Evolutionary conservation across 306 rosid genomes (phyloP).

Genomic region (Hippophae gyantsensis): DNA sequence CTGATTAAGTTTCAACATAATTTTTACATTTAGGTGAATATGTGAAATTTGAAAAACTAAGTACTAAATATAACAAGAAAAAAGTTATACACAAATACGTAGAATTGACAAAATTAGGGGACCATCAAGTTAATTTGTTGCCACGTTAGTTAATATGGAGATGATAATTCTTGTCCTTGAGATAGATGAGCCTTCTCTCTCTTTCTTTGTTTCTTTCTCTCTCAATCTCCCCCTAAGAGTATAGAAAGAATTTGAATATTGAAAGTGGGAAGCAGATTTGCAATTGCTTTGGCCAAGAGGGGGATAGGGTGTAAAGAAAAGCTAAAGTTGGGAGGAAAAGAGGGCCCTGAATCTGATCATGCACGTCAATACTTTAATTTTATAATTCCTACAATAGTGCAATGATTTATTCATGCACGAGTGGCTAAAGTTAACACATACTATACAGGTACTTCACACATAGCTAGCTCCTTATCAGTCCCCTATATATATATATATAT

Average conservation of each 20-base stretch:
- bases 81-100: too few species aligned
- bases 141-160: too few species aligned
- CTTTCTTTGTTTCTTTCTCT: background rate
- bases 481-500: constrained; percentile 1
- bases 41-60: too few species aligned
- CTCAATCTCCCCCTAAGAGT: background rate
- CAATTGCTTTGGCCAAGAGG: constrained; percentile 12
- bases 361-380: constrained; percentile 16
- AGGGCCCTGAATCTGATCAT: constrained; percentile 20
- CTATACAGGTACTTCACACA: background rate
- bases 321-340: constrained; percentile 22
- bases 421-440: background rate
- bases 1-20: too few species aligned
- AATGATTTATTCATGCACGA: constrained; percentile 20
- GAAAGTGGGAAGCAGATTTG: constrained; percentile 20
- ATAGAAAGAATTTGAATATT: background rate
- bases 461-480: background rate
- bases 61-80: too few species aligned
- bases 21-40: too few species aligned
- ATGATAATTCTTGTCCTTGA: too few species aligned
- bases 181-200: background rate
- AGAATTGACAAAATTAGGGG: too few species aligned
- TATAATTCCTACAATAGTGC: background rate
- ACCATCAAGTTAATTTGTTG: too few species aligned
- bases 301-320: background rate